Percentiles rank a stretch among this genome's conserved stretches.
These are phyloP conservation scores for Reutealis trisperma DNA, from an alignment of 345 rosid species.

Conservation along the genomic window DNA sequence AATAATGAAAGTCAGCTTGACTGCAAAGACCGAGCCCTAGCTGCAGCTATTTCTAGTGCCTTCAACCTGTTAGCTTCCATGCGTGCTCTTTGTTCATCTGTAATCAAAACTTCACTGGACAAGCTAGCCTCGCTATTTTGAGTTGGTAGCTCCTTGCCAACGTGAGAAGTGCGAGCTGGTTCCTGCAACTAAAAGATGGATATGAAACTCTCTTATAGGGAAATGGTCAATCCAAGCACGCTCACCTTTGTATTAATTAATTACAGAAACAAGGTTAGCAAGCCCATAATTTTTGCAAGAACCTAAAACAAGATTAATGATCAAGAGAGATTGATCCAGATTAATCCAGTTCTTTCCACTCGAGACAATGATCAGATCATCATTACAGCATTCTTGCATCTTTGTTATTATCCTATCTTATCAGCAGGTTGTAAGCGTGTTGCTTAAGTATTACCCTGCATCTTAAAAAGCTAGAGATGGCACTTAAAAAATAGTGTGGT, in stretches of 20 bases:
- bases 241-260: neutral
- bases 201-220: neutral
- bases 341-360: no score
- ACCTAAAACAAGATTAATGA: neutral
- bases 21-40: slow-evolving; percentile 34
- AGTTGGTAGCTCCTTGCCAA: slow-evolving; percentile 9
- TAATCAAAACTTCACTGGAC: slow-evolving; percentile 39
- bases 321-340: neutral
- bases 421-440: no score
- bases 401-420: no score
- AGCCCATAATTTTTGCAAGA: neutral
- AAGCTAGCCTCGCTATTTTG: slow-evolving; percentile 22
- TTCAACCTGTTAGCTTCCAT: slow-evolving; percentile 79
- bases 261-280: no score
- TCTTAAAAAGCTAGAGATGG: no score
- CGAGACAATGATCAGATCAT: no score
- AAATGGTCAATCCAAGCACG: neutral
- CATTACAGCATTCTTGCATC: no score
- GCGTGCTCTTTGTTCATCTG: slow-evolving; percentile 72
- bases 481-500: no score
- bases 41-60: slow-evolving; percentile 70
- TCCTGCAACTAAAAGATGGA: slow-evolving; percentile 23
- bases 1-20: slow-evolving; percentile 1
- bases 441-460: no score
- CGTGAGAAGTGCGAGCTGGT: slow-evolving; percentile 16